Evolutionary conservation across 495 filamentous ascomycete genomes (phyloP), one percentile per base, ranked within the genome.

Genomic region (Glutinoglossum americanum): DNA sequence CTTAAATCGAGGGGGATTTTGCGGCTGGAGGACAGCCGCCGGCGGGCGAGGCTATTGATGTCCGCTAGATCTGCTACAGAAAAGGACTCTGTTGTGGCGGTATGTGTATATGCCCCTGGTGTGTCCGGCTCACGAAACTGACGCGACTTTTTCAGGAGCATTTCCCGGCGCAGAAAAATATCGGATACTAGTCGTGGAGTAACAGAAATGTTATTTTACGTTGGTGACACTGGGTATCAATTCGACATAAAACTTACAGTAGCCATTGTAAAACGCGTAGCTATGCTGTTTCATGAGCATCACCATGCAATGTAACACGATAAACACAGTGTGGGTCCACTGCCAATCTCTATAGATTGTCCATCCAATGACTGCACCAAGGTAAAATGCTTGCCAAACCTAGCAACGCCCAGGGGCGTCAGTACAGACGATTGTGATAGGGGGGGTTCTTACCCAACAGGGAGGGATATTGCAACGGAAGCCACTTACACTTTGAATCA

Each of bases 251-350:
- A 5, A 66, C 68, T 60, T 64, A 72, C 71, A 68, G 60, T 87
- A 74, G 5, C 84, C 84, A 62, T 87, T 88, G 65, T 85, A 87
- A 59, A 83, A 83, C 1, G 79, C 75, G 64, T 84, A 87, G 54
- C 78, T 83, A 63, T 87, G 84, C 64, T 83, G 80, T 67, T 88
- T 88, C 84, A 88, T 87, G 51, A 86, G 60, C 74, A 87, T 80
- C 0, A 80, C 77, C 58, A 85, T 62, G 17, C 74, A 76, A 62
- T 88, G 84, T 49, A 88, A 69, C 3, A 85, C 80, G 32, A 84
- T 81, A 66, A 83, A 87, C 27, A 86, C 74, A 25, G 74, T 76
- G 63, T 77, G 83, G 30, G 85, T 83, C 84, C 84, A 88, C 21
- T 81, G 79, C 84, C 84, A 88, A 48, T 84, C 78, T 3, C 81